Evolutionary conservation across 176 grass and related monocot genomes (phyloP), one percentile per base, ranked within the genome.

Genomic region (Oryza glumipatula): DNA sequence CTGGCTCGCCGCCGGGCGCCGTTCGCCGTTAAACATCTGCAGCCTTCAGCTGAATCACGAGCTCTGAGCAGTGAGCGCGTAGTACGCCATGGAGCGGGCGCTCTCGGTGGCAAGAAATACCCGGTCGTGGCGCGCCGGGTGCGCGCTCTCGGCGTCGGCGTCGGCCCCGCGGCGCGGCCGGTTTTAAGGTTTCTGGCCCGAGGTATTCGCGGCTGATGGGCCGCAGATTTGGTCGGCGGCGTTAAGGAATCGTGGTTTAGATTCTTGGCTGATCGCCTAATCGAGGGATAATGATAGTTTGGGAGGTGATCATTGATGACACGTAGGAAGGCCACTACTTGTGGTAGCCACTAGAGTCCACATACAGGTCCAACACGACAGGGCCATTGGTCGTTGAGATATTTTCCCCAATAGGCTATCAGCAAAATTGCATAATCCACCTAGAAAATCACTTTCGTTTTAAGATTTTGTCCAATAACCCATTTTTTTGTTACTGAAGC

Each of bases 21-120:
- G 76, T 22, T 35, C 6, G 15, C 10, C 24, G 70, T 58, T 41
- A 0, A 16, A 39, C 87, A 89, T 89, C 56, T 2, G 21, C 0
- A 19, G 16, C 6, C 5, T 4, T 21, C 45, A 14, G 17, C 64
- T 43, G 39, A 10, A 1, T 6, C 17, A 12, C 1, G 23, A 19
- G 4, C 32, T 54, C 24, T 14, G 5, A 14, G 39, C 51, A 30
- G 15, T 28, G 28, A 28, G 28, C 28, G 21, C 12, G 15, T 15
- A 35, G 24, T 13, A 6, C 24, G 70, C 60, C 71, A 51, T 23
- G 43, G 71, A 4, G 24, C 24, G 21, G 70, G 70, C 19, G 58
- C 39, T 48, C 19, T 47, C 36, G 44, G 64, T 22, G 46, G 5
- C 6, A 45, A 84, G 73, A 85, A 85, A 70, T 84, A 85, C 16